Evolutionary conservation across 2,329 filamentous ascomycete species (phyloP), one percentile per base, ranked within the genome.

Genomic region (Sarocladiaceae sp.): DNA sequence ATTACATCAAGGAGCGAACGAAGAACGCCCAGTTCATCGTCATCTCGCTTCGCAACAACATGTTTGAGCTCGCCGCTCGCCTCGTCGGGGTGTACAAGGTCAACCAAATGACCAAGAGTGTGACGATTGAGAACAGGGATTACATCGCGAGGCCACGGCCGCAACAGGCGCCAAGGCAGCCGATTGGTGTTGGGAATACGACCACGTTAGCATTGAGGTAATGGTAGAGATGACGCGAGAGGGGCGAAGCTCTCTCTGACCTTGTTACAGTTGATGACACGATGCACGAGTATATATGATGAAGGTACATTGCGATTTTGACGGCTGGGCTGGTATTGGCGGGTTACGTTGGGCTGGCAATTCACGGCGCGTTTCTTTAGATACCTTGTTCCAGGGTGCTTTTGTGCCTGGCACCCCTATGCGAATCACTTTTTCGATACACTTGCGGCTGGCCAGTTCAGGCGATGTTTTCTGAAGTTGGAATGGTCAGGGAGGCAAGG

Each of bases 11-110:
- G 70, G 93, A 98, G 70, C 78, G 93, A 45, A 98, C 93, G 48
- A 97, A 96, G 76, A 98, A 98, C 67, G 94, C 93, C 2, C 93
- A 98, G 62, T 98, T 98, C 64, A 93, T 98, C 55, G 93, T 98
- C 59, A 98, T 98, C 60, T 96, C 89, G 13, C 73, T 98, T 57
- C 78, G 93, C 58, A 98, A 98, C 68, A 98, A 98, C 72, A 98
- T 98, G 93, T 98, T 98, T 66, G 93, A 98, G 73, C 80, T 98
- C 51, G 91, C 94, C n/a, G 82, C 88, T 47, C 80, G 94, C 45
- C 77, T 98, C 48, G 89, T 98, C 12, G 94, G 94, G 54, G 93
- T 98, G 45, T 98, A 98, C 74, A 98, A 98, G 74, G 93, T 98
- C 62, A 97, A 95, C 67, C 91, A 98, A 66, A 98, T 97, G 82